A percentile compares a stretch with the other conserved stretches of the same genome.
phyloP scores from a whole-genome alignment of 768 basidiomycete genomes.

The Naganishia kalamii region DNA sequence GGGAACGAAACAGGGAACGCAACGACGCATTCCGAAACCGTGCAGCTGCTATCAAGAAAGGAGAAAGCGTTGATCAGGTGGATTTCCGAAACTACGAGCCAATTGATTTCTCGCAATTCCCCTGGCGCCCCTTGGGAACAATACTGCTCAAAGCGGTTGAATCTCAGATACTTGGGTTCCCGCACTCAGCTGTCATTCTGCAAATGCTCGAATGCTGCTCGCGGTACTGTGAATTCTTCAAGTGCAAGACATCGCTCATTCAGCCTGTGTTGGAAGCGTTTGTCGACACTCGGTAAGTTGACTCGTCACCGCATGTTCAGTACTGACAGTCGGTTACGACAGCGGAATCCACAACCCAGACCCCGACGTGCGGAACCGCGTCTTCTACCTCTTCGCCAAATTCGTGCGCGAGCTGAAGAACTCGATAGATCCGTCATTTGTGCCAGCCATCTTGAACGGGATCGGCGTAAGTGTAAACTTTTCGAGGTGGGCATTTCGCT shows the following conservation, averaged over 20 bases:
- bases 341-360: slow-evolving; percentile 83
- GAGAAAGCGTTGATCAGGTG: slow-evolving; percentile 7
- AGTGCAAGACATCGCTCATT: slow-evolving; percentile 80
- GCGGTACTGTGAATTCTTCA: slow-evolving; percentile 96
- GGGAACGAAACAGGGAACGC: slow-evolving; percentile 63
- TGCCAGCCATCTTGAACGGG: slow-evolving; percentile 59
- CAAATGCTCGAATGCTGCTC: slow-evolving; percentile 89
- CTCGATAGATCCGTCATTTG: slow-evolving; percentile 69
- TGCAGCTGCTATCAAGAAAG: slow-evolving; percentile 1
- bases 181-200: slow-evolving; percentile 73
- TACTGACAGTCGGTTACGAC: neutral
- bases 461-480: slow-evolving; percentile 43
- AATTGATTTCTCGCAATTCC: slow-evolving; percentile 52
- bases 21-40: slow-evolving; percentile 53
- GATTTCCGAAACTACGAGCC: neutral
- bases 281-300: slow-evolving; percentile 67
- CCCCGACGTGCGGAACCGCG: slow-evolving; percentile 62
- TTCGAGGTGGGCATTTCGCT: slow-evolving; percentile 47
- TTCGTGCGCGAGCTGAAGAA: slow-evolving; percentile 78
- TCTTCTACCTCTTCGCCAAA: slow-evolving; percentile 86
- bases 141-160: slow-evolving; percentile 77
- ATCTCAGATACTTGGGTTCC: slow-evolving; percentile 73
- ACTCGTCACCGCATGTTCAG: neutral
- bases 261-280: slow-evolving; percentile 81
- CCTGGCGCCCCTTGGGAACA: slow-evolving; percentile 83